A percentile compares a stretch with the other conserved stretches of the same genome.
Evolutionary conservation across 768 basidiomycete species (phyloP).

Genomic region (Plicaturopsis crispa): DNA sequence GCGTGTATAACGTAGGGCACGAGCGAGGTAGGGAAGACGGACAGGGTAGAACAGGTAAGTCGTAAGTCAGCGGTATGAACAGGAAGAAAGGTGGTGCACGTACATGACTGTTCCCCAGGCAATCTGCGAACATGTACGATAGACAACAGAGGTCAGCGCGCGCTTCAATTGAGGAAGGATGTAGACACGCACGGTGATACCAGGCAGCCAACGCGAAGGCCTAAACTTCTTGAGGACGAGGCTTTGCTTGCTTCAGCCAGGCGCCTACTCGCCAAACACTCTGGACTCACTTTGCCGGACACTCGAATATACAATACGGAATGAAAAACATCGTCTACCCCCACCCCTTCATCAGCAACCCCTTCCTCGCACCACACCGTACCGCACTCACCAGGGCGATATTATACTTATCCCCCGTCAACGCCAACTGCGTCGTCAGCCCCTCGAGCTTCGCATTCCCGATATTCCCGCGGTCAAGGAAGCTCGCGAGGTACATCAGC

Average conservation of each 20-base stretch:
- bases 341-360: not conserved
- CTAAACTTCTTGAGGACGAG: slow-evolving; percentile 54
- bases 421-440: slow-evolving; percentile 42
- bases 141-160: slow-evolving; percentile 5
- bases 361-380: too few species aligned
- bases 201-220: slow-evolving; percentile 41
- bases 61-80: too few species aligned
- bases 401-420: slow-evolving; percentile 56
- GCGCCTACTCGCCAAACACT: too few species aligned
- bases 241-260: too few species aligned
- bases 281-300: slow-evolving; percentile 57
- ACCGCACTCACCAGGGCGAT: slow-evolving; percentile 53
- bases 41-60: too few species aligned
- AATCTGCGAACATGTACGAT: slow-evolving; percentile 51
- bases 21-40: too few species aligned
- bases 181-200: not conserved
- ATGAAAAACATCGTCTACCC: slow-evolving; percentile 64
- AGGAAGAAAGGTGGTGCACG: too few species aligned
- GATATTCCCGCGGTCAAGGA: slow-evolving; percentile 8
- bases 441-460: slow-evolving; percentile 68
- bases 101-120: too few species aligned
- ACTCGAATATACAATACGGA: slow-evolving; percentile 40
- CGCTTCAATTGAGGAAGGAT: not conserved
- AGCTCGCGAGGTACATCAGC: slow-evolving; percentile 40
- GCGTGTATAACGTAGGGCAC: too few species aligned